Evolutionary conservation across 2,329 filamentous ascomycete species (phyloP), one percentile per base, ranked within the genome.

Genomic region (Aspergillus arachidicola): DNA sequence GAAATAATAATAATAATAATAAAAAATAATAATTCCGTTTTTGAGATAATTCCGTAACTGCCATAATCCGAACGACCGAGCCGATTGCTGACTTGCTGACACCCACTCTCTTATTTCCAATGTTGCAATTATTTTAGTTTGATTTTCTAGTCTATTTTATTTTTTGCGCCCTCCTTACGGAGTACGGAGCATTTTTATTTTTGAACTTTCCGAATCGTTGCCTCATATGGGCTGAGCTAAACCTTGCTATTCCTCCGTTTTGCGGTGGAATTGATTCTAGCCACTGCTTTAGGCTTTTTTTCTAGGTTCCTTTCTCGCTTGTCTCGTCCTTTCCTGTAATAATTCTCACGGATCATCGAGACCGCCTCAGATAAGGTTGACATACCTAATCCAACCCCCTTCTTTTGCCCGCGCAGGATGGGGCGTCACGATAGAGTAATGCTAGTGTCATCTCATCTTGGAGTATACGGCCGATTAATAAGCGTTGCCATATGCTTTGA

Each of bases 1-100:
- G 0, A 32, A 12, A 3, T 28, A 36, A 36, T 23, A 23, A 23
- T 23, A 36, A 6, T 3, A 36, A n/a, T n/a, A n/a, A n/a, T n/a
- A 36, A 34, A 36, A 16, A 36, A 16, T 36, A 5, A 36, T 36
- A 36, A 36, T 36, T 30, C 26, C 14, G 26, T 3, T 19, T 41
- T 21, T 57, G 4, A 28, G 21, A 45, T 57, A 57, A 19, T 59
- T 59, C 57, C 57, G 41, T 61, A 53, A 34, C 41, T 48, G 60
- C 65, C 61, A 68, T 48, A 63, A 41, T 55, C 61, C 71, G 70
- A 69, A 63, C 55, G 65, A 66, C 71, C 71, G 69, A 69, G 26
- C 69, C 65, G 60, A 58, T 46, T 34, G n/a, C 12, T 58, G 38
- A 21, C 16, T 46, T 34, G n/a, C 12, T 58, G 38, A 30, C 16